Evolutionary conservation across 2,329 filamentous ascomycete species (phyloP), one percentile per base, ranked within the genome.

Genomic region (Xylaria sp.): DNA sequence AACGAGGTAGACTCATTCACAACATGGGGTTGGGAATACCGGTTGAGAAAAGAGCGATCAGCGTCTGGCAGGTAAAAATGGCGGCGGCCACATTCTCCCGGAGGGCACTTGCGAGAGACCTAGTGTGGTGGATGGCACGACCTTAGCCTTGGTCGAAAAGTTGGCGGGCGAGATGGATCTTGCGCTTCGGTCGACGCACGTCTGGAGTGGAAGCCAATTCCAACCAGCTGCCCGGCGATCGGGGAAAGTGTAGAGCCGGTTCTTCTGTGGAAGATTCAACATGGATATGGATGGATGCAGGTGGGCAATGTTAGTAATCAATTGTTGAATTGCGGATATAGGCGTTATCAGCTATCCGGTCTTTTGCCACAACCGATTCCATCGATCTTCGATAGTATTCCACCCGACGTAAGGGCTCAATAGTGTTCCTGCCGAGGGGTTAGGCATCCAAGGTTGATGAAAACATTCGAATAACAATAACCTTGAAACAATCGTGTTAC

Each of bases 21-120:
- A 21, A 42, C 50, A 52, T 55, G 44, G 44, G 56, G 44, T 53
- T 39, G 54, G 56, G 50, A 51, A 46, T 45, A 59, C 56, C n/a
- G n/a, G 17, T 39, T 17, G 48, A 55, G 16, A 20, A 49, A 48
- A 56, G 45, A 52, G 37, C 45, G 45, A 40, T 46, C 44, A 57
- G 54, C 54, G 56, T 54, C 50, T 56, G 39, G 54, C 56, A 54
- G 49, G 54, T 40, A 40, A 58, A 11, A 57, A 43, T 7, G 44
- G 45, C 54, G 50, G 52, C 58, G 57, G 46, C 54, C 50, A 54
- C 59, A 62, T 62, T 62, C 59, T 61, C 53, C 47, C 52, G 19
- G 34, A 40, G 44, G 7, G 39, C 24, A 40, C 22, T 29, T 49
- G 41, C 18, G 34, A 44, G 34, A 21, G 17, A 19, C 20, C 29